These are phyloP conservation scores for Phyllosticta capitalensis DNA, from an alignment of 2,329 filamentous ascomycete species.

Conservation along the genomic window DNA sequence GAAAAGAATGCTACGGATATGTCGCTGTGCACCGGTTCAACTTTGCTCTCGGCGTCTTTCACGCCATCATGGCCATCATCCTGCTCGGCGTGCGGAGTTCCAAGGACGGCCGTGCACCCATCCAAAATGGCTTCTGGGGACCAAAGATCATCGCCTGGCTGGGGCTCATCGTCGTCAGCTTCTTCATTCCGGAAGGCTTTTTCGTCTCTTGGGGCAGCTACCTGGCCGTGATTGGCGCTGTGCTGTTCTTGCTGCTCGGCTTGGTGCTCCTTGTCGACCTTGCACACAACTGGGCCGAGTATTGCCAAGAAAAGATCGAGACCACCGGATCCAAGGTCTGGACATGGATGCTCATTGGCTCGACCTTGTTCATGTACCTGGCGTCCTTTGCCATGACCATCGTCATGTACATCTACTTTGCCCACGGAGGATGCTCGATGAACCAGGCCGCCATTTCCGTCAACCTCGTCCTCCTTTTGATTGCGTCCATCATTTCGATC, in stretches of 20 bases:
- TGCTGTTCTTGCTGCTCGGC: slow-evolving; percentile 87
- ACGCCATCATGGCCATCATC: slow-evolving; percentile 74
- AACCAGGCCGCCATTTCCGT: slow-evolving; percentile 86
- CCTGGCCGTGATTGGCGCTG: slow-evolving; percentile 75
- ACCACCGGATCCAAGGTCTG: slow-evolving; percentile 74
- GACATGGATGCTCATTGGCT: slow-evolving; percentile 81
- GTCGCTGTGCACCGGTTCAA: slow-evolving; percentile 96
- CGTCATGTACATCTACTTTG: slow-evolving; percentile 96
- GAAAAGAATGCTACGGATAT: slow-evolving; percentile 88
- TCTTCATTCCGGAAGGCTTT: slow-evolving; percentile 90
- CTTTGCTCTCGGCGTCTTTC: slow-evolving; percentile 91
- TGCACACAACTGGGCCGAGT: slow-evolving; percentile 94
- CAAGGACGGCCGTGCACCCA: slow-evolving; percentile 72
- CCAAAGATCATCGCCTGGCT: slow-evolving; percentile 91
- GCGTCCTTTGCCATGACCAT: slow-evolving; percentile 88
- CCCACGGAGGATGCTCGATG: slow-evolving; percentile 72
- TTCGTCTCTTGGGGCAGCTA: slow-evolving; percentile 97
- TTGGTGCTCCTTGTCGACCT: slow-evolving; percentile 88
- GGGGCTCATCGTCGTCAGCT: slow-evolving; percentile 76
- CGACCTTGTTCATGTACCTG: slow-evolving; percentile 88
- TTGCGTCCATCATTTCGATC: slow-evolving; percentile 74
- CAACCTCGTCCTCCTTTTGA: slow-evolving; percentile 76
- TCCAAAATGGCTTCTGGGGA: slow-evolving; percentile 99
- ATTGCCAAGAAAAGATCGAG: slow-evolving; percentile 90
- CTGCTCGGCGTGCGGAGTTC: slow-evolving; percentile 80